These are phyloP conservation scores for Candida hungchunana DNA, from an alignment of 805 yeast species.

Conservation along the genomic window DNA sequence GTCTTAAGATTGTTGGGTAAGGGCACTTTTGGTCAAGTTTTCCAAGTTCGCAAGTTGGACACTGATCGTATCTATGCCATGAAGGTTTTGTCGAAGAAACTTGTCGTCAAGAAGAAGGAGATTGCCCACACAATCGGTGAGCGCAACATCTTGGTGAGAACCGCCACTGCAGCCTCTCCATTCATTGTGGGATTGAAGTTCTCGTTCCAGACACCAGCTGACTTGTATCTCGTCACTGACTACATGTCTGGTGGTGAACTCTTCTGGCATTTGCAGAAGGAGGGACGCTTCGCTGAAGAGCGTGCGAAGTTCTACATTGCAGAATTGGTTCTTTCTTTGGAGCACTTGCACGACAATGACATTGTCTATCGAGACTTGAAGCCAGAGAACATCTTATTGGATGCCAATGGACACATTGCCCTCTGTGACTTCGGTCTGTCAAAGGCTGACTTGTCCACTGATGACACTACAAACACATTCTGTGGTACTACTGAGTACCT, in stretches of 20 bases:
- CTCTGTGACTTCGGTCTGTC: constrained; percentile 96
- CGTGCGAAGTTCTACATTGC: constrained; percentile 97
- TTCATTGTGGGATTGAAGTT: constrained; percentile 95
- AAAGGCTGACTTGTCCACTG: constrained; percentile 82
- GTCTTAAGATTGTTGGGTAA: constrained; percentile 86
- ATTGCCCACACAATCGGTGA: constrained; percentile 98
- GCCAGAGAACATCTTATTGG: constrained; percentile 92
- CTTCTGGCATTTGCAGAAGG: constrained; percentile 95
- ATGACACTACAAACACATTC: constrained; percentile 89
- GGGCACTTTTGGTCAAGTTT: constrained; percentile 97
- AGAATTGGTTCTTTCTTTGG: constrained; percentile 87
- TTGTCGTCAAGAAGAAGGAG: constrained; percentile 94
- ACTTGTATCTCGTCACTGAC: constrained; percentile 90
- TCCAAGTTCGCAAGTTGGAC: constrained; percentile 89
- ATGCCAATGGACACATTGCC: constrained; percentile 96
- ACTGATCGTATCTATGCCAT: constrained; percentile 91
- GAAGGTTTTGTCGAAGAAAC: constrained; percentile 93
- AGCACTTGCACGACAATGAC: constrained; percentile 91
- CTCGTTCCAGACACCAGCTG: constrained; percentile 92
- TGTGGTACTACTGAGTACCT: constrained; percentile 98
- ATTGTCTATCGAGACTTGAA: constrained; percentile 95
- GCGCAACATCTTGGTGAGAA: constrained; percentile 88
- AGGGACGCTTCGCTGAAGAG: constrained; percentile 88
- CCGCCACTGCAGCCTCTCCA: constrained; percentile 84
- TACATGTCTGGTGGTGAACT: constrained; percentile 98